Base-by-base conservation (phyloP, 768 basidiomycete genomes). In the Mycena sanguinolenta region DNA sequence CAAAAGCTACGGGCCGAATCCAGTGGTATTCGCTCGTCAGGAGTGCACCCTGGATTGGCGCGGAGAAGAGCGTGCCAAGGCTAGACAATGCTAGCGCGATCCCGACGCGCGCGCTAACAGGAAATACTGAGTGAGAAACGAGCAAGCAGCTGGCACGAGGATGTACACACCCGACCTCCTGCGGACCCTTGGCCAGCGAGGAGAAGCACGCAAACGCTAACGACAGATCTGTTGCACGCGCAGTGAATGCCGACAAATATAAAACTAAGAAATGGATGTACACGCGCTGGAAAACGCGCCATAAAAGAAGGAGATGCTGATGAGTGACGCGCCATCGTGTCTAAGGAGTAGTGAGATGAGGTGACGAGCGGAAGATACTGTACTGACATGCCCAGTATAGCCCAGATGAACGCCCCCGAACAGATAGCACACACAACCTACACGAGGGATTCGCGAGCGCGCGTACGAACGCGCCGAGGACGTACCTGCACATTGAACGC, bases 21-120 rank as follows among this genome's bases (percentile, higher is more conserved):
- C 67, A 68, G 3, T 32, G 30, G 19, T 44, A 68, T 27, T 21
- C 14, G 30, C 39, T 25, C n/a, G 59, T 62, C 10, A 68, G 59
- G 27, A 68, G 44, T 28, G 67, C 67, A 10, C 67, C 67, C 49
- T 68, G 67, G n/a, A 68, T 68, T 5, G 67, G 67, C 14, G 59
- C 67, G 30, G 67, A 60, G n/a, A 10, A 30, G 25, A 68, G 60
- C 25, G 53, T 32, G 53, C 57, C 67, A 30, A 68, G 25, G 53
- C 67, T 55, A 16, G 38, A 34, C 17, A 68, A 16, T 13, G 67
- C 58, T 3, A 68, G 54, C 3, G 67, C 67, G 25, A 68, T n/a
- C 10, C 67, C 67, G 3, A 39, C 39, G 9, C 67, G 58, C 5
- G 60, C 67, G 34, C 67, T 68, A 34, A 10, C 32, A 10, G 30